Conservation (phyloP, 768 basidiomycete species). For the Suillus decipiens region DNA sequence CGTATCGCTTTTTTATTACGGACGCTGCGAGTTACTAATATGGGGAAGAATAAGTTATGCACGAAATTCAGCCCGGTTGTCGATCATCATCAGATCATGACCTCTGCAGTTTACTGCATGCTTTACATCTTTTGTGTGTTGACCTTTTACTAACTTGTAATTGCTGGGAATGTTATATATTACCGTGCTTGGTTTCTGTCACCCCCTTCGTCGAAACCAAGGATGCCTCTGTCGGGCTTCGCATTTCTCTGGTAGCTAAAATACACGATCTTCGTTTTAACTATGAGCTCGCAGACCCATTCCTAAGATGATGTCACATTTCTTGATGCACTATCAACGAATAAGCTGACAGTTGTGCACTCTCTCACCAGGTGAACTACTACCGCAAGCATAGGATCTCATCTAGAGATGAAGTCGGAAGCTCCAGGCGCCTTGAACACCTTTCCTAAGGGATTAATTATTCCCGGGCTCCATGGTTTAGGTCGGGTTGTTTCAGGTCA, state of each 20-base stretch:
- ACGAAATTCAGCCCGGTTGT: conserved; percentile 4
- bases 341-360: not conserved
- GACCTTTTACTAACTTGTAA: not conserved
- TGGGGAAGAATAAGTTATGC: not conserved
- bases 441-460: too few species aligned
- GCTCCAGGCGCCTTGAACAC: not conserved
- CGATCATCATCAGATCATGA: not conserved
- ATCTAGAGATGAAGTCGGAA: not conserved
- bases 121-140: not conserved
- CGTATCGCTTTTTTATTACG: not conserved
- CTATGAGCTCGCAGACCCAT: not conserved
- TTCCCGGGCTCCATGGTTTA: conserved; percentile 1
- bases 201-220: not conserved
- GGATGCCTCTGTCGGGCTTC: not conserved
- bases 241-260: not conserved
- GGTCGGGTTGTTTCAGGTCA: not conserved
- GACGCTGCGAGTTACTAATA: conserved; percentile 2
- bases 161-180: not conserved
- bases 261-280: not conserved
- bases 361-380: not conserved
- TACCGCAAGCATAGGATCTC: not conserved
- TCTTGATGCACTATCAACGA: not conserved
- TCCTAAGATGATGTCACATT: not conserved
- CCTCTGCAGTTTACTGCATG: conserved; percentile 6
- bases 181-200: not conserved